Percentiles rank a stretch among this genome's conserved stretches.
Evolutionary conservation across 2,329 filamentous ascomycete species (phyloP).

Genomic region (Xylariaceae sp.): DNA sequence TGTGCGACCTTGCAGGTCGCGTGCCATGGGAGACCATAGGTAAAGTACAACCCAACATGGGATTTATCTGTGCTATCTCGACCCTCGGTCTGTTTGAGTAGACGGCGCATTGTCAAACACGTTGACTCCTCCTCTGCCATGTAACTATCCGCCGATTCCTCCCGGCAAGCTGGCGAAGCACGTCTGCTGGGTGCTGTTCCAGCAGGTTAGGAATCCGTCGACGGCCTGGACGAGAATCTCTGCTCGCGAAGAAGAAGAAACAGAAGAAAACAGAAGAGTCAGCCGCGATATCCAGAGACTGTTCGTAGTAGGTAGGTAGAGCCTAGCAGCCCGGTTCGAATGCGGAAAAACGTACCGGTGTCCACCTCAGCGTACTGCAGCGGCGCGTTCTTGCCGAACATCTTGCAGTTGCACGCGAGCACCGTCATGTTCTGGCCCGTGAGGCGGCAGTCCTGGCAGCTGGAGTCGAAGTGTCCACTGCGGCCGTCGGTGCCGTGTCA

Average conservation of each 20-base stretch:
- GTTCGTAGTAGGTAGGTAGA: neutral
- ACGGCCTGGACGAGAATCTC: neutral
- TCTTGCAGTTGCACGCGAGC: slow-evolving; percentile 9
- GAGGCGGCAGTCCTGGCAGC: slow-evolving; percentile 9
- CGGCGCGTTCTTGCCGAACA: slow-evolving; percentile 10
- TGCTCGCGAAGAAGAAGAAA: neutral
- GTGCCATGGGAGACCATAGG: neutral
- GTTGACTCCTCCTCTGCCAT: neutral
- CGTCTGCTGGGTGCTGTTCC: neutral
- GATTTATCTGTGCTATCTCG: neutral
- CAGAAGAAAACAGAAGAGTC: neutral
- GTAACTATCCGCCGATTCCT: too few relatives aligned
- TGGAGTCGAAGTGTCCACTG: slow-evolving; percentile 10
- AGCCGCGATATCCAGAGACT: slow-evolving; percentile 2
- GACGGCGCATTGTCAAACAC: neutral
- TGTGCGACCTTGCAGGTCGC: neutral
- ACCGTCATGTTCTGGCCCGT: slow-evolving; percentile 6
- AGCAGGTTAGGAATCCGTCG: neutral
- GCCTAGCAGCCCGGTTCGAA: neutral
- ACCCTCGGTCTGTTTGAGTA: neutral
- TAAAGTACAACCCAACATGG: neutral
- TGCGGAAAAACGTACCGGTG: slow-evolving; percentile 4
- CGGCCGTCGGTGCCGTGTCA: neutral
- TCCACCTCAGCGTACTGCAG: slow-evolving; percentile 7
- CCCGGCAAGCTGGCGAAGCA: too few relatives aligned